These are phyloP conservation scores for Fusarium lyarnte DNA, from an alignment of 2,329 filamentous ascomycete genomes.

Conservation along the genomic window DNA sequence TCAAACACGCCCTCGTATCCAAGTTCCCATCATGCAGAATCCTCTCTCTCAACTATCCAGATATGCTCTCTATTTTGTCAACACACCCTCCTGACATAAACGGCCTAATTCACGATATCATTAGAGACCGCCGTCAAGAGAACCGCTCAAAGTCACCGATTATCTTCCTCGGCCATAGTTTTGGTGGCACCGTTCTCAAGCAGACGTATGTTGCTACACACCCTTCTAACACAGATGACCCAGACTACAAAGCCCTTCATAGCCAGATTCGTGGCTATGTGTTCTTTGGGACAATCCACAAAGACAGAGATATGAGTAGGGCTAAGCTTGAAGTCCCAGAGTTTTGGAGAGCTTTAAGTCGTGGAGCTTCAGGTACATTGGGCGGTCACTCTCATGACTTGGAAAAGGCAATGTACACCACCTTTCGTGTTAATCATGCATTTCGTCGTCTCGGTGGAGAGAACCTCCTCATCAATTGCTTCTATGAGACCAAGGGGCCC, in stretches of 20 bases:
- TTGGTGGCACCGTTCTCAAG: background rate
- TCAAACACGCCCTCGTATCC: background rate
- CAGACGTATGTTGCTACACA: background rate
- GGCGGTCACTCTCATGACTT: background rate
- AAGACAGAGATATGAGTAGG: background rate
- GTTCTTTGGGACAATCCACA: background rate
- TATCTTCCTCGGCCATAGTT: background rate
- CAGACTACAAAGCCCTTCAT: background rate
- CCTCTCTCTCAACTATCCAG: background rate
- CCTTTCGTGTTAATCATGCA: background rate
- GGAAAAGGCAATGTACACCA: background rate
- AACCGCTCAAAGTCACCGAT: background rate
- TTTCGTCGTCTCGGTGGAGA: background rate
- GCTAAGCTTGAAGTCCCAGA: background rate
- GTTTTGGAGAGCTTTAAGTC: background rate
- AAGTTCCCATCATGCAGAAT: background rate
- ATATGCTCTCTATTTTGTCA: background rate
- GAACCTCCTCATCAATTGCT: background rate
- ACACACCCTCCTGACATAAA: background rate
- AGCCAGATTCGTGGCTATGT: background rate
- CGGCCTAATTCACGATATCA: background rate
- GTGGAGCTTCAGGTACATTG: background rate
- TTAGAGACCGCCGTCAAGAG: background rate
- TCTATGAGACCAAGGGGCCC: background rate
- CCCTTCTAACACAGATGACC: background rate